Conservation (phyloP, 768 basidiomycete genomes). For the Harrya chromipes region DNA sequence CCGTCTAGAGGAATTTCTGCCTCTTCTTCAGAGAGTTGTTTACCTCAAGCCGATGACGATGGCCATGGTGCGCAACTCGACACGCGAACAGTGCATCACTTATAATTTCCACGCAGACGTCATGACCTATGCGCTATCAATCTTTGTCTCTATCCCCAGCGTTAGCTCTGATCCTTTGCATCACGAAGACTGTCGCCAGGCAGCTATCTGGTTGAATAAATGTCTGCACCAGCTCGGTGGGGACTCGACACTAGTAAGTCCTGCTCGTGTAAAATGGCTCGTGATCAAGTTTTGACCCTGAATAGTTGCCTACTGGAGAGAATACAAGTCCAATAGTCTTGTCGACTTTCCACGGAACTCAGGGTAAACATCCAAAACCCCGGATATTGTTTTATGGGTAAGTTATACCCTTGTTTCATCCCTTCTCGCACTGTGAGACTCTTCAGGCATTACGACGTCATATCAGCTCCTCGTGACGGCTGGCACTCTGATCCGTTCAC, state of each 20-base stretch:
- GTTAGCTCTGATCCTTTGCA: slow-evolving; percentile 67
- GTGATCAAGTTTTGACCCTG: background rate
- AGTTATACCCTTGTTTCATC: slow-evolving; percentile 4
- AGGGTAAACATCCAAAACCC: slow-evolving; percentile 55
- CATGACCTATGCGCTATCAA: slow-evolving; percentile 74
- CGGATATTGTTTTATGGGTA: slow-evolving; percentile 91
- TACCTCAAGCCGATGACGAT: slow-evolving; percentile 16
- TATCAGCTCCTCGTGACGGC: slow-evolving; percentile 66
- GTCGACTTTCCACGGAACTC: slow-evolving; percentile 77
- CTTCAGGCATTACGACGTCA: slow-evolving; percentile 92
- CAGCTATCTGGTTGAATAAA: slow-evolving; percentile 89
- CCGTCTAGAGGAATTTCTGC: slow-evolving; percentile 8
- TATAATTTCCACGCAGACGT: slow-evolving; percentile 45
- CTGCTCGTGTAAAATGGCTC: background rate
- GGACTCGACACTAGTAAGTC: slow-evolving; percentile 63
- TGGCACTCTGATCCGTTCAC: slow-evolving; percentile 88
- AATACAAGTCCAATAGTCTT: slow-evolving; percentile 85
- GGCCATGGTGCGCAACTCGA: slow-evolving; percentile 15
- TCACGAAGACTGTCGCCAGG: slow-evolving; percentile 88
- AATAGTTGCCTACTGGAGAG: slow-evolving; percentile 72
- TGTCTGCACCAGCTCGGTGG: slow-evolving; percentile 88
- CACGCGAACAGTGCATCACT: background rate
- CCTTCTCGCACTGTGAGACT: background rate
- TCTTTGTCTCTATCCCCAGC: slow-evolving; percentile 86
- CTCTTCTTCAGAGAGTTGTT: background rate